Base-by-base conservation (phyloP, 371 early-diverging fungal genomes). In the Mucor ambiguus region DNA sequence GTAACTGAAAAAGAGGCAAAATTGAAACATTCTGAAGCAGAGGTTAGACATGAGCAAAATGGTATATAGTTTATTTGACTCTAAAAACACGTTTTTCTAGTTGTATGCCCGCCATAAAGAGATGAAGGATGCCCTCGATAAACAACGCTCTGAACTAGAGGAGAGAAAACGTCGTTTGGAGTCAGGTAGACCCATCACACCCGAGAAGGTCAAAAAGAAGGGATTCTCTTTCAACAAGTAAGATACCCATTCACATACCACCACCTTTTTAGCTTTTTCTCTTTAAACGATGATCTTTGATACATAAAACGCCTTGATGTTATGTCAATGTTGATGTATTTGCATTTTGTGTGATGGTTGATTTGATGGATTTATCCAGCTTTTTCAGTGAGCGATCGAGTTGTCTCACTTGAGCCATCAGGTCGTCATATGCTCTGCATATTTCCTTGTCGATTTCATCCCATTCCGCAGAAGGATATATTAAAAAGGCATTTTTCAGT, bases 1-100 rank as follows among this genome's bases (percentile, higher is more conserved):
- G 97, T 97, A 16, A 91, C 94, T 56, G 98, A 98, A 77, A 97
- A 97, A 85, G 97, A 97, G 75, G 79, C 89, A 60, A 97, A 97
- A 85, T 83, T 98, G 70, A 96, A 95, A 82, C 96, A 95, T 75
- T 90, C 92, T 41, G 98, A 98, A 79, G 96, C 96, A 71, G 98
- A 98, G 78, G 87, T 89, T n/a, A n/a, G n/a, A 35, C 24, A 46
- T 20, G 49, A 44, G 35, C 26, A 43, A 29, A 9, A 9, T 22
- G 33, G 18, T 56, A 43, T 56, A 4, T 12, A 44, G 38, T 26
- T 41, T 41, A 52, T 60, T 16, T 29, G 28, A 24, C 11, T 10
- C 24, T 64, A 9, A 41, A 41, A 37, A n/a, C 2, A 24, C 10
- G 6, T 26, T 49, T 14, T 22, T 29, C 7, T 59, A 87, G 87